These are phyloP conservation scores for Mimosa bimucronata DNA, from an alignment of 306 rosid species.

Conservation along the genomic window DNA sequence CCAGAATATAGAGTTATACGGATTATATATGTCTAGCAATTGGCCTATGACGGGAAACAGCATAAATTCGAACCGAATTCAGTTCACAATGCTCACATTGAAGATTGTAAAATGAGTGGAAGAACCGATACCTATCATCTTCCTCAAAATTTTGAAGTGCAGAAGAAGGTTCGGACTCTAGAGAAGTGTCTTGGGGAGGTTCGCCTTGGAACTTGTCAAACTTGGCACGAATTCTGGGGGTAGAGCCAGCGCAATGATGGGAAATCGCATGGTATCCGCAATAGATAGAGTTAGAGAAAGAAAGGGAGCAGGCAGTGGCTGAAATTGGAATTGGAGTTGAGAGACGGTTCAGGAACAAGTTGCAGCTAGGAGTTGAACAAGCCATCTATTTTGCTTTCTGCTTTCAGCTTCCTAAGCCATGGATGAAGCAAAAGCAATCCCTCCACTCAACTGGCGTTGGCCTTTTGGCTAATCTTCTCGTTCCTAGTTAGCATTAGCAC, in stretches of 20 bases:
- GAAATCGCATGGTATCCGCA: constrained; percentile 41
- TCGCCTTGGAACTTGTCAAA: constrained; percentile 81
- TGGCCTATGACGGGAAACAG: too few species aligned
- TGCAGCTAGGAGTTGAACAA: constrained; percentile 56
- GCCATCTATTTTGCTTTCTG: constrained; percentile 49
- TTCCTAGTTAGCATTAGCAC: too few species aligned
- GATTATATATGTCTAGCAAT: too few species aligned
- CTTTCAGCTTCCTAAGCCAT: constrained; percentile 37
- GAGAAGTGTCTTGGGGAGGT: constrained; percentile 38
- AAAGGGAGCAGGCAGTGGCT: constrained; percentile 52
- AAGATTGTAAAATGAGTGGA: constrained; percentile 7
- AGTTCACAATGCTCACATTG: too few species aligned
- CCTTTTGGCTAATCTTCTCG: not conserved
- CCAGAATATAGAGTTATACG: too few species aligned
- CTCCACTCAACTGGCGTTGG: not conserved
- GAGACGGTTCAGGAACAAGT: constrained; percentile 38
- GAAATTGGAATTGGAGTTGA: constrained; percentile 51
- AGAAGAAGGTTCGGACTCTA: constrained; percentile 44
- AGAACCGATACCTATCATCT: constrained; percentile 71
- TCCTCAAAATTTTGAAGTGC: constrained; percentile 49
- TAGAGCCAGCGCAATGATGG: constrained; percentile 33
- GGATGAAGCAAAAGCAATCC: constrained; percentile 5
- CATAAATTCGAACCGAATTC: too few species aligned
- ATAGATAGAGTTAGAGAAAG: constrained; percentile 48
- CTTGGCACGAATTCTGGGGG: constrained; percentile 67